phyloP scores from a whole-genome alignment of 495 filamentous ascomycete species.

The Annulohypoxylon stygium region DNA sequence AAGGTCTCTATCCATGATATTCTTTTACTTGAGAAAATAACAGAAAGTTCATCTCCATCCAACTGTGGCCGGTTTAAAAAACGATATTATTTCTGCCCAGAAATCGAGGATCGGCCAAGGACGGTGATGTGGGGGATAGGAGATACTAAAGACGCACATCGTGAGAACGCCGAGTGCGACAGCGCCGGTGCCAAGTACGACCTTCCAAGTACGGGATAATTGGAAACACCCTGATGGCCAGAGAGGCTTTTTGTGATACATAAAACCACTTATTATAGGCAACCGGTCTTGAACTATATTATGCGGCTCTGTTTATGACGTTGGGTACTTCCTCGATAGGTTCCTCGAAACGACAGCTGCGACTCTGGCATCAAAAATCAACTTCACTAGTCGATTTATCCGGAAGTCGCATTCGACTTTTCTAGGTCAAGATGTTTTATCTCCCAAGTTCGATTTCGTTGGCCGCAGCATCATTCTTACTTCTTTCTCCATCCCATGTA shows the following conservation, averaged over 20 bases:
- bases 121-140: conserved; percentile 18
- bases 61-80: neutral
- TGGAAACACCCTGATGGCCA: conserved; percentile 37
- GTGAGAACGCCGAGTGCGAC: conserved; percentile 6
- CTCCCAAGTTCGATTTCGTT: neutral
- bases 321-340: neutral
- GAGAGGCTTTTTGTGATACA: conserved; percentile 4
- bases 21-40: neutral
- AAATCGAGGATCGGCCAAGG: conserved; percentile 6
- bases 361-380: neutral
- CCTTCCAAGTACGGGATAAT: conserved; percentile 18
- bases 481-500: neutral
- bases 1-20: conserved; percentile 8
- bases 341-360: neutral
- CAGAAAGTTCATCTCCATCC: neutral
- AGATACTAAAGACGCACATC: conserved; percentile 5
- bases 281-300: conserved; percentile 18
- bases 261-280: neutral
- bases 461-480: neutral
- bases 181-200: conserved; percentile 2
- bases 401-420: conserved; percentile 2
- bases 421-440: neutral
- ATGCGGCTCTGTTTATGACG: conserved; percentile 28
- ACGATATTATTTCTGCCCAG: conserved; percentile 21
- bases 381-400: neutral